A percentile compares a stretch with the other conserved stretches of the same genome.
phyloP scores from a whole-genome alignment of 1,284 basidiomycete species.

The Cronartium quercuum region DNA sequence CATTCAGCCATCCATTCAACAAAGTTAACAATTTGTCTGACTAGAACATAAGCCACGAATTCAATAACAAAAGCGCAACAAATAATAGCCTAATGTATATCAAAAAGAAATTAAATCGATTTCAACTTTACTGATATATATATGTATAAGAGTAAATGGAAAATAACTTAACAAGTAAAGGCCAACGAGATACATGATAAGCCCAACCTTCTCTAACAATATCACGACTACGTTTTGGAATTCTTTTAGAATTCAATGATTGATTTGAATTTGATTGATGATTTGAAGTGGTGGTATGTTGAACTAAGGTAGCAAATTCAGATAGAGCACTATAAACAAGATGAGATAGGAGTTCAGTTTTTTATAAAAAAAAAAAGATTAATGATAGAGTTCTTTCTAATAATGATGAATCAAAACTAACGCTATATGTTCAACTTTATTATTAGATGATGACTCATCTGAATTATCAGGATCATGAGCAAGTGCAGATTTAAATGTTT shows the following conservation, averaged over 20 bases:
- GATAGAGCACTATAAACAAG: background rate
- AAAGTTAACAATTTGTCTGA: slow-evolving; percentile 85
- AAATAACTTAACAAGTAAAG: slow-evolving; percentile 62
- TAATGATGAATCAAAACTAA: background rate
- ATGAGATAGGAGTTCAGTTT: background rate
- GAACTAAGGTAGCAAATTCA: background rate
- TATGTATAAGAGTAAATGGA: background rate
- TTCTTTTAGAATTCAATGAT: slow-evolving; percentile 47
- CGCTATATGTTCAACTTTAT: background rate
- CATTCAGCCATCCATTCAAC: slow-evolving; percentile 85
- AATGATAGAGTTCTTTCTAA: background rate
- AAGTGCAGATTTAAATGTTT: slow-evolving; percentile 21
- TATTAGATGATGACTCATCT: background rate
- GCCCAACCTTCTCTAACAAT: slow-evolving; percentile 61
- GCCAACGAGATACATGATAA: slow-evolving; percentile 79
- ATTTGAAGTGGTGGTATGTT: slow-evolving; percentile 4
- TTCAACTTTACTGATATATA: background rate
- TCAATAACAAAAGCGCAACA: slow-evolving; percentile 77
- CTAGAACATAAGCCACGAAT: slow-evolving; percentile 74
- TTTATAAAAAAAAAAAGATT: background rate
- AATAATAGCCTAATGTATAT: slow-evolving; percentile 60
- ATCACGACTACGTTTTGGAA: slow-evolving; percentile 53
- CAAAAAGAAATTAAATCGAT: background rate
- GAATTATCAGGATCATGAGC: background rate
- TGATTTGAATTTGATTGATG: background rate